phyloP scores from a whole-genome alignment of 2,329 filamentous ascomycete genomes.

The Diaporthe capsici region DNA sequence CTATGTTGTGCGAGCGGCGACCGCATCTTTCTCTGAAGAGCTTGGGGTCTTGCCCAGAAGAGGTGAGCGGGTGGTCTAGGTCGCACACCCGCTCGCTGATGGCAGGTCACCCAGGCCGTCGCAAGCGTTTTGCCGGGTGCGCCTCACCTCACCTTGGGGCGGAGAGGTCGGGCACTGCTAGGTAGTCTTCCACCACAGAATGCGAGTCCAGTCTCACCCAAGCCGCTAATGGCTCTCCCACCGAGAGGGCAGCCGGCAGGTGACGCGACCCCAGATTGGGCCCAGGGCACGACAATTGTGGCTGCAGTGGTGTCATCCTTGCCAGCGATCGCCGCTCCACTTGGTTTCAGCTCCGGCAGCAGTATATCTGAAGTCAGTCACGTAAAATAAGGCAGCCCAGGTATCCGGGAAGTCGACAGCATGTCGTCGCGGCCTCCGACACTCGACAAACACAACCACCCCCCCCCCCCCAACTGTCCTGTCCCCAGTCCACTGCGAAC shows the following conservation, averaged over 20 bases:
- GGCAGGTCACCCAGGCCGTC: not conserved
- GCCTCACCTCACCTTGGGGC: not conserved
- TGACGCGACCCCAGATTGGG: not conserved
- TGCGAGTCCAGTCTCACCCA: not conserved
- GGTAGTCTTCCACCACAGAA: not conserved
- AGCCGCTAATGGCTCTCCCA: constrained; percentile 9
- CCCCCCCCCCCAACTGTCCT: too few species aligned
- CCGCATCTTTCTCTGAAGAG: not conserved
- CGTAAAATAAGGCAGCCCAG: not conserved
- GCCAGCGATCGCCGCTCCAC: not conserved
- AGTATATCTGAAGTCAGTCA: not conserved
- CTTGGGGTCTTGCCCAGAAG: not conserved
- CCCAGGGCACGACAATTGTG: constrained; percentile 8
- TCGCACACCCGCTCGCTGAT: not conserved
- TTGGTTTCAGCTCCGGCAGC: not conserved
- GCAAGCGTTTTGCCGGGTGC: not conserved
- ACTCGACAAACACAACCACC: not conserved
- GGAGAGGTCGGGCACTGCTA: not conserved
- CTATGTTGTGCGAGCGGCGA: not conserved
- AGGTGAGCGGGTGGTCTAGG: not conserved
- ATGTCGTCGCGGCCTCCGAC: not conserved
- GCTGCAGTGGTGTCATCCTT: constrained; percentile 24
- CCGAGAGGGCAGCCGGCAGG: not conserved
- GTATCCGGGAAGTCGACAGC: not conserved
- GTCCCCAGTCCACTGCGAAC: not conserved